Evolutionary conservation across 176 grass and related monocot species (phyloP).

Genomic region (Juncus effusus): DNA sequence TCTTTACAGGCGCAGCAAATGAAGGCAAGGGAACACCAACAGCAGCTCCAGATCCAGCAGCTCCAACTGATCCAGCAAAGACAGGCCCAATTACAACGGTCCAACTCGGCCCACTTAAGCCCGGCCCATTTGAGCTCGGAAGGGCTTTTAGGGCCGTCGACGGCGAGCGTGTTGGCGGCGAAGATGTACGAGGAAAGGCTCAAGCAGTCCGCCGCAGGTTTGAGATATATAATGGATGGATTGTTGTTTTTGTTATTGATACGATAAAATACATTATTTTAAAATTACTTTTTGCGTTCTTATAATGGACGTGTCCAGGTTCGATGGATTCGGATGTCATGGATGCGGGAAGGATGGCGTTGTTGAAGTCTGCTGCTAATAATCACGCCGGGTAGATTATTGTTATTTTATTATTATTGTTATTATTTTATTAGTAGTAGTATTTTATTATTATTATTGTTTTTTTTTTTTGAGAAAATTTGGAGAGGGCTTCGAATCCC

Average conservation of each 20-base stretch:
- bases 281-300: too few relatives aligned
- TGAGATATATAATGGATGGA: too few relatives aligned
- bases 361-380: constrained; percentile 81
- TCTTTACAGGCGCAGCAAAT: constrained; percentile 79
- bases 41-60: constrained; percentile 94
- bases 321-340: constrained; percentile 70
- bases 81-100: constrained; percentile 79
- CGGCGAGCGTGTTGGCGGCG: constrained; percentile 88
- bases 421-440: too few relatives aligned
- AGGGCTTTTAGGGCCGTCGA: constrained; percentile 67
- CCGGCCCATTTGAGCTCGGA: constrained; percentile 72
- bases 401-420: too few relatives aligned
- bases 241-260: too few relatives aligned
- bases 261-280: too few relatives aligned
- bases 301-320: too few relatives aligned
- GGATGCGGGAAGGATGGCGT: constrained; percentile 80
- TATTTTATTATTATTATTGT: too few relatives aligned
- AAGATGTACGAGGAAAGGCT: constrained; percentile 97
- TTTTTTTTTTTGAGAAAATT: too few relatives aligned
- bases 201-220: constrained; percentile 30
- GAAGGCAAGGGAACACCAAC: constrained; percentile 92
- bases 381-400: constrained; percentile 91
- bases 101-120: constrained; percentile 57
- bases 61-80: constrained; percentile 88
- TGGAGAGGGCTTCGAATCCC: too few relatives aligned